Conservation (phyloP, 2,329 filamentous ascomycete species). For the Hypoxylon sp. region DNA sequence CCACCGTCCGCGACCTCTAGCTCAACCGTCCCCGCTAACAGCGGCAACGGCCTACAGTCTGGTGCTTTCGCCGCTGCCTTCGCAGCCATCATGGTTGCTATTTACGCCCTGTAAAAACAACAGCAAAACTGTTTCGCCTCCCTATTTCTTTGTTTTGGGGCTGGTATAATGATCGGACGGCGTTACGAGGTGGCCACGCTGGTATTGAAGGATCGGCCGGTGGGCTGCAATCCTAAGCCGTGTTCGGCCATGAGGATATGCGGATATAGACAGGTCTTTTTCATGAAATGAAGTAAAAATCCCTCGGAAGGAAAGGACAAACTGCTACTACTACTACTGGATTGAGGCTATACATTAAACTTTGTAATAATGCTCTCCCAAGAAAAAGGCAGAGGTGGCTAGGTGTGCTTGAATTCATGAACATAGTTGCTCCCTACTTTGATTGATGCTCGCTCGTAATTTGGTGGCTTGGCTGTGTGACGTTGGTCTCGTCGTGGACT, state of each 20-base stretch:
- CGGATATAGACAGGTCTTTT: constrained; percentile 35
- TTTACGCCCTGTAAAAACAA: constrained; percentile 55
- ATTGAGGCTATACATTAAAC: constrained; percentile 28
- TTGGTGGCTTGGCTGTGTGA: not conserved
- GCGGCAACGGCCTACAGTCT: constrained; percentile 39
- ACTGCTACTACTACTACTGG: constrained; percentile 27
- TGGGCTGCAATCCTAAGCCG: constrained; percentile 15
- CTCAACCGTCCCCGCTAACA: constrained; percentile 44
- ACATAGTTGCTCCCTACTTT: constrained; percentile 35
- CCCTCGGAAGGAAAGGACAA: constrained; percentile 23
- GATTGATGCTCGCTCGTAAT: not conserved
- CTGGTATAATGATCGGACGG: constrained; percentile 31
- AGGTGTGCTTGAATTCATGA: constrained; percentile 39
- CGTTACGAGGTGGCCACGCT: constrained; percentile 33
- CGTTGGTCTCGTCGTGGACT: not conserved
- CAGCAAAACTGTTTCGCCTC: not conserved
- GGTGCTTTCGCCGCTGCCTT: constrained; percentile 54
- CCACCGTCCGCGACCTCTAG: constrained; percentile 36
- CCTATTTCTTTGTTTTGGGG: constrained; percentile 13
- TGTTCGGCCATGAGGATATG: constrained; percentile 21
- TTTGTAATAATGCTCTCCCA: constrained; percentile 43
- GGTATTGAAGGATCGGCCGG: constrained; percentile 19
- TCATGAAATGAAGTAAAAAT: constrained; percentile 34
- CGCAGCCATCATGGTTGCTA: constrained; percentile 52
- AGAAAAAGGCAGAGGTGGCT: constrained; percentile 26